Evolutionary conservation across 441 rosid genomes (phyloP).

Genomic region (Jatropha podagrica): DNA sequence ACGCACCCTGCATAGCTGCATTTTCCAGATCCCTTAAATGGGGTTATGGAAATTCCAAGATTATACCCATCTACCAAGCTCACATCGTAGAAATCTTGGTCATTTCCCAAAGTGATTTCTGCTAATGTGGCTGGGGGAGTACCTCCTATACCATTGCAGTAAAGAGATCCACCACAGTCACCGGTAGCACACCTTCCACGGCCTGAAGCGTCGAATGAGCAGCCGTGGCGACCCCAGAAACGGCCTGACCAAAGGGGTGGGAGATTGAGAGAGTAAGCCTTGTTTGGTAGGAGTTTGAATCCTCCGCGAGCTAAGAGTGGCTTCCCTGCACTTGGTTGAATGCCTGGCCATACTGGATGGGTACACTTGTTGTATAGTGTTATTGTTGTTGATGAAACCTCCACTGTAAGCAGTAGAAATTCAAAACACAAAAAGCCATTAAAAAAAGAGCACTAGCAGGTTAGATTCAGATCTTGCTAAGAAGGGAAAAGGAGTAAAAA

Average conservation of each 20-base stretch:
- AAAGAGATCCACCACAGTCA: slow-evolving; percentile 79
- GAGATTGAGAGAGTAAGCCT: slow-evolving; percentile 54
- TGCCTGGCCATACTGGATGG: slow-evolving; percentile 93
- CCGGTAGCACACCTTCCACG: slow-evolving; percentile 86
- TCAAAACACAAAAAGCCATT: not conserved
- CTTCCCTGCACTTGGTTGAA: slow-evolving; percentile 85
- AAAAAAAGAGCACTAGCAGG: not conserved
- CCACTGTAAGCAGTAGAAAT: slow-evolving; percentile 13
- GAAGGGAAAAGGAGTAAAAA: not conserved
- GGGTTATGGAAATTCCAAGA: slow-evolving; percentile 72
- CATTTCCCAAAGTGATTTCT: slow-evolving; percentile 74
- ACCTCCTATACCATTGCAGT: slow-evolving; percentile 84
- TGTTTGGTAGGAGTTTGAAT: slow-evolving; percentile 65
- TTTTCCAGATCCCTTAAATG: slow-evolving; percentile 68
- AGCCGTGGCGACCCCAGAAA: slow-evolving; percentile 94
- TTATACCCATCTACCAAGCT: slow-evolving; percentile 91
- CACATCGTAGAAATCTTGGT: slow-evolving; percentile 89
- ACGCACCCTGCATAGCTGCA: slow-evolving; percentile 94
- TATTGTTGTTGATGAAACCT: slow-evolving; percentile 52
- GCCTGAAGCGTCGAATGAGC: slow-evolving; percentile 66
- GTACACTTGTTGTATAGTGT: slow-evolving; percentile 72
- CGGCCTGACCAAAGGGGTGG: slow-evolving; percentile 95
- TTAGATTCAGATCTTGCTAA: not conserved
- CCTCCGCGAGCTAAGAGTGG: slow-evolving; percentile 81
- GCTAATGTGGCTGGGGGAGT: slow-evolving; percentile 90